Evolutionary conservation across 2,329 filamentous ascomycete genomes (phyloP).

Genomic region (Davidsoniella eucalypti): DNA sequence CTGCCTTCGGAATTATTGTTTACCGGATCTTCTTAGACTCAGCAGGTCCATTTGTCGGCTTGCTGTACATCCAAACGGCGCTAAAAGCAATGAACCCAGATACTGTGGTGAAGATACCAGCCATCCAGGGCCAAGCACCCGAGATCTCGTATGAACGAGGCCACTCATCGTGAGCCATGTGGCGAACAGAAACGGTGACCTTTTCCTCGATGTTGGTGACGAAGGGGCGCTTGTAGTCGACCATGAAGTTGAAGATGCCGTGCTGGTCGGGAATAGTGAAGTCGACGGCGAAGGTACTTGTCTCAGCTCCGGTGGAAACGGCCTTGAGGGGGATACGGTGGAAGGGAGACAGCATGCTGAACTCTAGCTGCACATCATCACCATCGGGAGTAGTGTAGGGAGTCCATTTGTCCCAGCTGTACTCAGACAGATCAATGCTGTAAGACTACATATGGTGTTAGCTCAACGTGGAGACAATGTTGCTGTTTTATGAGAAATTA

Average conservation of each 20-base stretch:
- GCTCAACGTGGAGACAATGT: constrained; percentile 2
- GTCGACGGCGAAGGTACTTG: constrained; percentile 53
- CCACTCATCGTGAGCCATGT: constrained; percentile 96
- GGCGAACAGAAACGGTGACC: constrained; percentile 80
- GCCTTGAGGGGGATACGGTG: constrained; percentile 63
- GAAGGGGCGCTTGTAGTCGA: constrained; percentile 96
- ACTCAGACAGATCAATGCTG: constrained; percentile 79
- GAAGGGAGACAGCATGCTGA: constrained; percentile 97
- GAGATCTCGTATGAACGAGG: constrained; percentile 78
- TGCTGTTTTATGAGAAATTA: constrained; percentile 20
- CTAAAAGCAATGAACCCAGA: constrained; percentile 74
- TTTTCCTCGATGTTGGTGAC: constrained; percentile 83
- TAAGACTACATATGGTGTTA: constrained; percentile 44
- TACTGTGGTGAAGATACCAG: constrained; percentile 71
- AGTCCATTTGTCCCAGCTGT: constrained; percentile 52
- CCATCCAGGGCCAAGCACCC: constrained; percentile 88
- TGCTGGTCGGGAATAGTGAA: constrained; percentile 92
- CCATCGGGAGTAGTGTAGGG: constrained; percentile 54
- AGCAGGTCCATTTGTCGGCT: constrained; percentile 24
- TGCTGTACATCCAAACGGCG: constrained; percentile 67
- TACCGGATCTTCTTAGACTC: constrained; percentile 33
- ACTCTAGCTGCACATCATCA: constrained; percentile 82
- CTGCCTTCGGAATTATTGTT: not conserved
- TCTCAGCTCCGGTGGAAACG: constrained; percentile 41
- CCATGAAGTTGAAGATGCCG: constrained; percentile 94